Evolutionary conservation across 192 early-diverging fungal genomes (phyloP), one percentile per base, ranked within the genome.

Genomic region (Backusella tarrabulga): DNA sequence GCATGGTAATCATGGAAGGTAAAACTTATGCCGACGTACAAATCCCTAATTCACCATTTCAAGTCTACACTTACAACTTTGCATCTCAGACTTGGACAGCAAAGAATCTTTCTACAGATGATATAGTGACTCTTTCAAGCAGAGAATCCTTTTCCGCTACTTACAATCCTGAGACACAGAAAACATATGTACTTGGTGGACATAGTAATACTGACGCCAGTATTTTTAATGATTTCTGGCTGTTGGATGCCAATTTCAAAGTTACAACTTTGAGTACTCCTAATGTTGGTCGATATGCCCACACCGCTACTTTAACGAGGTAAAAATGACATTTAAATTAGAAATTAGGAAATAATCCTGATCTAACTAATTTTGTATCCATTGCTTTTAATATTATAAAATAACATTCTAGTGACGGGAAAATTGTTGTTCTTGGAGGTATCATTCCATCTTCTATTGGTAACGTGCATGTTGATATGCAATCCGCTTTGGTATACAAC

Each of bases 371-470:
- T 34, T 46, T 40, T 11, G 50, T 21, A 26, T 34, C 38, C 34
- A 50, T 72, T 72, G 14, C 34, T 46, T 50, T 40, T 46, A 12
- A 72, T 46, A 40, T 6, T 40, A 40, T 40, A 40, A 40, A 40
- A 40, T 40, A 40, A 40, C 9, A 40, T 2, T 50, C 6, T 50
- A 81, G 76, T 63, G 76, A 72, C 56, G 80, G 80, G n/a, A 74
- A 72, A 56, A 46, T 82, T 21, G 73, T 82, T 26, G 56, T 82
- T 44, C 40, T 77, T 60, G 80, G 80, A 75, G 80, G 80, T 78
- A 36, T 73, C 23, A 46, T 77, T 19, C 11, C 5, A 0, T 50
- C 63, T 4, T 26, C 73, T 40, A 32, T 6, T 17, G 67, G 35
- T 4, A 68, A 29, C 11, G 34, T 15, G 8, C 34, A 78, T 36